Evolutionary conservation across 2,329 filamentous ascomycete genomes (phyloP).

Genomic region (Aspergillus fumigatus): DNA sequence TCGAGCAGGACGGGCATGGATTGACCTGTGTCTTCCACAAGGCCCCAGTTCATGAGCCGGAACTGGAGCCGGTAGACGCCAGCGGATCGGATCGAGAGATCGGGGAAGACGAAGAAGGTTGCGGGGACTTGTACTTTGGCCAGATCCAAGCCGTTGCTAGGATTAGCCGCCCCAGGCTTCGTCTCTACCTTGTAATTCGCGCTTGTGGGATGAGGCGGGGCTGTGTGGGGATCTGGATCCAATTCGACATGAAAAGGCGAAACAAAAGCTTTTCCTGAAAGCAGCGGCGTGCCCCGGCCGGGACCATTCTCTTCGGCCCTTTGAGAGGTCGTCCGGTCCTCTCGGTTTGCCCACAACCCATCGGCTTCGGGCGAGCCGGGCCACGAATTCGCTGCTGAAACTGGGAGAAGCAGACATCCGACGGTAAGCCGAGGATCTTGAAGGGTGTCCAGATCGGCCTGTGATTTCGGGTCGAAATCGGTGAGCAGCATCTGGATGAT

Average conservation of each 20-base stretch:
- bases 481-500: constrained; percentile 44
- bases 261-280: constrained; percentile 38
- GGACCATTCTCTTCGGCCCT: constrained; percentile 12
- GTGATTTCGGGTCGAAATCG: constrained; percentile 39
- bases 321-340: constrained; percentile 14
- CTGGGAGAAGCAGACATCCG: constrained; percentile 40
- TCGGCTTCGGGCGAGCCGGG: constrained; percentile 5
- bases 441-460: constrained; percentile 36
- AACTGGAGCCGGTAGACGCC: constrained; percentile 44
- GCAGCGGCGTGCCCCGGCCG: constrained; percentile 24
- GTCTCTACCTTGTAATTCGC: constrained; percentile 9
- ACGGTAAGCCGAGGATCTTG: constrained; percentile 40
- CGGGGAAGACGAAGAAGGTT: constrained; percentile 46
- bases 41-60: constrained; percentile 41
- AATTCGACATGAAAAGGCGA: constrained; percentile 40
- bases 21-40: constrained; percentile 30
- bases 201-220: constrained; percentile 34
- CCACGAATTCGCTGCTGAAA: constrained; percentile 14
- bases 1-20: constrained; percentile 37
- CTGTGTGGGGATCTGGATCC: constrained; percentile 41
- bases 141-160: background rate
- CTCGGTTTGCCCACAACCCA: constrained; percentile 7
- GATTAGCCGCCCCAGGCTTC: background rate
- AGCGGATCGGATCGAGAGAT: constrained; percentile 44
- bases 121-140: constrained; percentile 23